Percentiles rank a stretch among this genome's conserved stretches.
phyloP scores from a whole-genome alignment of 108 stramenopile genomes.

The Pseudonitzschia multiseries region DNA sequence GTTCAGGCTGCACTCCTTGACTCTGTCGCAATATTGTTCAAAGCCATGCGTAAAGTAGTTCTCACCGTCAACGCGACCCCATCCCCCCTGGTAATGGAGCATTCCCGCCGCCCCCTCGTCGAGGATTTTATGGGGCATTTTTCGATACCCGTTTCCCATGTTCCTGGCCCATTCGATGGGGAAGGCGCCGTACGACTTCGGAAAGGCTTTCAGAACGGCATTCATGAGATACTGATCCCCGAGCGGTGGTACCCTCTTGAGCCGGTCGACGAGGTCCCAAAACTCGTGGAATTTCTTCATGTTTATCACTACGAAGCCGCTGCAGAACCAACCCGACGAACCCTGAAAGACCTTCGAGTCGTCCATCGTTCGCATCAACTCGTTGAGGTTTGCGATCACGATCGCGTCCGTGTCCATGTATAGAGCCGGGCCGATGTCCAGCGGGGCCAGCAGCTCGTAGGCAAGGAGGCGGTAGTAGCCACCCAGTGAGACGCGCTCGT shows the following conservation, averaged over 20 bases:
- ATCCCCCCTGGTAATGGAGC: constrained; percentile 6
- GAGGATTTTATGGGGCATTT: background rate
- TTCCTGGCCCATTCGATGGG: constrained; percentile 2
- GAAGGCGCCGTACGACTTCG: background rate
- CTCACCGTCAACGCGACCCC: background rate
- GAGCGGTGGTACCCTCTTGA: background rate
- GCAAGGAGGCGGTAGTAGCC: constrained; percentile 6
- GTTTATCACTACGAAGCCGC: background rate
- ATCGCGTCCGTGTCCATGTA: constrained; percentile 10
- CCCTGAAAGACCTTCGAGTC: background rate
- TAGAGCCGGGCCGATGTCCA: background rate
- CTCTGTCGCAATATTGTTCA: background rate
- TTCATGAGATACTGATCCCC: background rate
- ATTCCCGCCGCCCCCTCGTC: constrained; percentile 3
- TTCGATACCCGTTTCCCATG: background rate
- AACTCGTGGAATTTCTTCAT: constrained; percentile 1
- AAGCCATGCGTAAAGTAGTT: constrained; percentile 1
- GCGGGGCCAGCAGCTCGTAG: background rate
- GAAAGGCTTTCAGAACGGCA: background rate
- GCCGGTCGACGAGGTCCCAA: background rate
- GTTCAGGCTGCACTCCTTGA: background rate
- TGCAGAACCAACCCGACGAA: background rate
- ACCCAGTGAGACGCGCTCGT: background rate
- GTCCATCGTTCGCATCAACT: background rate
- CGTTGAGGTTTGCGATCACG: background rate